Conservation (phyloP, 305 asterid species). For the Lippia alba region DNA sequence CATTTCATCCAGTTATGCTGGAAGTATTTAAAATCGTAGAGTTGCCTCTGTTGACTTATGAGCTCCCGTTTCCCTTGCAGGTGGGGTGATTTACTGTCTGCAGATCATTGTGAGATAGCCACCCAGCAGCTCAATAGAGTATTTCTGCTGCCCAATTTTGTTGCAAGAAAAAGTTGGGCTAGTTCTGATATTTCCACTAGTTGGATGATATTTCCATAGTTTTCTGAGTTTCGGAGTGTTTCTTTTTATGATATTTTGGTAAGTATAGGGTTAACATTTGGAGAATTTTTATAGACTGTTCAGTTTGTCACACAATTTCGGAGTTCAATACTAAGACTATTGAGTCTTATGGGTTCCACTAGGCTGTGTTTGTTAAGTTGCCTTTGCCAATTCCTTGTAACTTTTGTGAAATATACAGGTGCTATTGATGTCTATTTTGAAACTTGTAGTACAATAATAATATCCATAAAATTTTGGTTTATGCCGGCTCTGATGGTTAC, state of each 20-base stretch:
- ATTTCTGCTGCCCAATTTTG: neutral
- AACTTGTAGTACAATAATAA: neutral
- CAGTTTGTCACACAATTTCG: neutral
- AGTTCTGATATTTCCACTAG: conserved; percentile 1
- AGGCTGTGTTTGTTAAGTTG: neutral
- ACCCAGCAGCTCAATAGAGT: conserved; percentile 6
- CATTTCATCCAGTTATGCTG: neutral
- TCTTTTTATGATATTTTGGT: neutral
- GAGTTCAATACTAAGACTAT: neutral
- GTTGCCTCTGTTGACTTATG: conserved; percentile 7
- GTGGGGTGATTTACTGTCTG: conserved; percentile 1
- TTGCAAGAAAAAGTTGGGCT: neutral
- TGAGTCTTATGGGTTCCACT: neutral
- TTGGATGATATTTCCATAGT: conserved; percentile 6
- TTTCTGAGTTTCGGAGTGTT: neutral
- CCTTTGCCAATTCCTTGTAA: neutral
- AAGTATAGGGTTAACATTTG: conserved; percentile 1
- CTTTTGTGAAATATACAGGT: neutral
- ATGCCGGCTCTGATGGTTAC: neutral
- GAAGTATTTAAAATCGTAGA: neutral
- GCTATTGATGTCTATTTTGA: neutral
- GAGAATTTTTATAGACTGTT: neutral
- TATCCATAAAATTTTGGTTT: neutral
- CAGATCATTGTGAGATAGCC: neutral
- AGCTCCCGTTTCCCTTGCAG: conserved; percentile 16